A percentile compares a stretch with the other conserved stretches of the same genome.
These are phyloP conservation scores for Babesia caballi DNA, from an alignment of 169 alveolate genomes.

Conservation along the genomic window DNA sequence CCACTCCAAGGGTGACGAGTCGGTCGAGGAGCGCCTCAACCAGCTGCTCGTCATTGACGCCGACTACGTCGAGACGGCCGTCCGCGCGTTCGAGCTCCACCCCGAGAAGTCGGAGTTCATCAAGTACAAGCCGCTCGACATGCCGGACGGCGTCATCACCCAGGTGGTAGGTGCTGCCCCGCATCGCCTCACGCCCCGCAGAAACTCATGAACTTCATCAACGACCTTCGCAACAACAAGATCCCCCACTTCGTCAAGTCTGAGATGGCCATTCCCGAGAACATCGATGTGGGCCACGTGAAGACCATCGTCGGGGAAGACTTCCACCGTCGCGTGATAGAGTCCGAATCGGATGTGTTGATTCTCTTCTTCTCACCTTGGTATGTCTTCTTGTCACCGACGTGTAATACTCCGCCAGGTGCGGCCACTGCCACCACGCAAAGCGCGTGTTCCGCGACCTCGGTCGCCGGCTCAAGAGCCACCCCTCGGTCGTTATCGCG, in stretches of 20 bases:
- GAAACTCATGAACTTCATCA: constrained; percentile 25
- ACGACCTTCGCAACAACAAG: constrained; percentile 31
- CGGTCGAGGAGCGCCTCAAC: constrained; percentile 44
- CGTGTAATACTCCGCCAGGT: constrained; percentile 19
- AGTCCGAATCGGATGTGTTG: constrained; percentile 47
- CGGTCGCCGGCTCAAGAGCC: constrained; percentile 43
- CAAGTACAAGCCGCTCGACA: constrained; percentile 41
- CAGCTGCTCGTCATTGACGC: constrained; percentile 41
- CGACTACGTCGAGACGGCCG: constrained; percentile 59
- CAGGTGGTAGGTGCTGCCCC: not conserved
- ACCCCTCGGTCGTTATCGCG: constrained; percentile 21
- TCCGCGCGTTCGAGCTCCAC: constrained; percentile 58
- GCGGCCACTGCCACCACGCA: constrained; percentile 66
- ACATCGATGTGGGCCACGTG: constrained; percentile 50
- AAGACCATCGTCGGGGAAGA: constrained; percentile 63
- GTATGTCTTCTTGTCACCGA: not conserved
- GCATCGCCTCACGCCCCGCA: not conserved
- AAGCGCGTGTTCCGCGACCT: constrained; percentile 55
- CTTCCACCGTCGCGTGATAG: constrained; percentile 54
- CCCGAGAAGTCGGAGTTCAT: constrained; percentile 38
- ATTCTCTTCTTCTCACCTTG: constrained; percentile 55
- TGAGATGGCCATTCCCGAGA: constrained; percentile 46
- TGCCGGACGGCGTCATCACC: constrained; percentile 18
- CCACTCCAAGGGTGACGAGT: constrained; percentile 64
- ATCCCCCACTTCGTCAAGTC: constrained; percentile 51